phyloP scores from a whole-genome alignment of 768 basidiomycete species.

The Amanita pseudoporphyria region DNA sequence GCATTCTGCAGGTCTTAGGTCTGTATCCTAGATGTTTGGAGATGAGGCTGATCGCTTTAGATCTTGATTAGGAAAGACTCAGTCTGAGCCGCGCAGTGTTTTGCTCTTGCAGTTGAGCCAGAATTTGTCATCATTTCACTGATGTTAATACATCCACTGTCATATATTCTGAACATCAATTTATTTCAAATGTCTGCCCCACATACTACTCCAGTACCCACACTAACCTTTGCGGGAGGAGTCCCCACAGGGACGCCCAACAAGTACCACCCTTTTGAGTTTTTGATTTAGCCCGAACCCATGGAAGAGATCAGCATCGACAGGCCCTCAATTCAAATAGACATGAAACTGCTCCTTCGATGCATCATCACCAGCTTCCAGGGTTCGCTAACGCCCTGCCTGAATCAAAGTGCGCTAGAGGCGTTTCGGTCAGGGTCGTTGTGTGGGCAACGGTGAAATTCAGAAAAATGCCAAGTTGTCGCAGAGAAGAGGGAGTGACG shows the following conservation, averaged over 20 bases:
- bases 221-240: constrained; percentile 67
- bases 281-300: constrained; percentile 5
- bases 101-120: too few species aligned
- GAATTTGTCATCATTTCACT: too few species aligned
- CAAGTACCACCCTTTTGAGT: constrained; percentile 7
- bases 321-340: neutral
- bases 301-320: neutral
- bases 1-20: too few species aligned
- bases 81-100: too few species aligned
- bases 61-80: too few species aligned
- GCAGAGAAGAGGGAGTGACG: neutral
- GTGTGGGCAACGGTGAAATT: neutral
- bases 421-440: neutral
- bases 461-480: neutral
- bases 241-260: constrained; percentile 64
- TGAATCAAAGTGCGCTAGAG: neutral
- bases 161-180: too few species aligned
- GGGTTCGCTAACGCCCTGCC: neutral
- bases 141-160: too few species aligned
- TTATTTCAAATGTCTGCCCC: constrained; percentile 48
- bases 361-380: constrained; percentile 4
- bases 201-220: constrained; percentile 71
- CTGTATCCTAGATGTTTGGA: too few species aligned
- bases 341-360: neutral
- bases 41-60: too few species aligned